These are phyloP conservation scores for Tetraselmis striata DNA, from an alignment of 139 green algal genomes.

Conservation along the genomic window DNA sequence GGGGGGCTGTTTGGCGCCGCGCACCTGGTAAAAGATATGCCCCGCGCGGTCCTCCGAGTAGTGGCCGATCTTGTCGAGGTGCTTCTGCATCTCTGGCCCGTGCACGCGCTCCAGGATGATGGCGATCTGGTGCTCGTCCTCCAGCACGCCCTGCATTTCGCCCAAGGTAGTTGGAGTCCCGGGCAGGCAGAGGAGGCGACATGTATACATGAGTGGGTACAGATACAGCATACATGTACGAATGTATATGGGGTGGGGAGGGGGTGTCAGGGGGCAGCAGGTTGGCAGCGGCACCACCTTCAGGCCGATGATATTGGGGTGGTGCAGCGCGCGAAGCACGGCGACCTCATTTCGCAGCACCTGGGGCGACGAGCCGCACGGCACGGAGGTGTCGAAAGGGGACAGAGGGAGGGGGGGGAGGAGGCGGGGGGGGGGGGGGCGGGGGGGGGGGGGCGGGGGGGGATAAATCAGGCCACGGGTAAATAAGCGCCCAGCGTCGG, in stretches of 20 bases:
- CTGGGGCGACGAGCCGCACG: too few species aligned
- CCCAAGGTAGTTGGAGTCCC: too few species aligned
- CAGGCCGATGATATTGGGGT: background rate
- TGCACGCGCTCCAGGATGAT: background rate
- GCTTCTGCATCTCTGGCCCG: background rate
- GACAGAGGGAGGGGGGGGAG: too few species aligned
- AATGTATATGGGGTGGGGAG: background rate
- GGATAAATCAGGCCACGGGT: too few species aligned
- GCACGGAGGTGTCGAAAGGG: too few species aligned
- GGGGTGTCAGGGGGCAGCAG: background rate
- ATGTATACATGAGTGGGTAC: too few species aligned
- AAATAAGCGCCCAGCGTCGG: too few species aligned
- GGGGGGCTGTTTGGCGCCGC: background rate
- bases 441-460: too few species aligned
- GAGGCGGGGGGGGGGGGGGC: too few species aligned
- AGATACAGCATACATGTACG: too few species aligned
- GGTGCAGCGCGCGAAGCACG: background rate
- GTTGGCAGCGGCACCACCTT: too few species aligned
- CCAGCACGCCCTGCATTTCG: background rate
- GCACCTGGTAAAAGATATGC: background rate
- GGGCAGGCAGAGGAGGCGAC: too few species aligned
- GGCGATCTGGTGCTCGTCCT: background rate
- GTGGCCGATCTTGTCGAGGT: background rate
- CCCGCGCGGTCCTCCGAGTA: background rate
- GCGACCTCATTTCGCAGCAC: background rate